These are phyloP conservation scores for Cladophialophora bantiana DNA, from an alignment of 2,329 filamentous ascomycete species.

Conservation along the genomic window DNA sequence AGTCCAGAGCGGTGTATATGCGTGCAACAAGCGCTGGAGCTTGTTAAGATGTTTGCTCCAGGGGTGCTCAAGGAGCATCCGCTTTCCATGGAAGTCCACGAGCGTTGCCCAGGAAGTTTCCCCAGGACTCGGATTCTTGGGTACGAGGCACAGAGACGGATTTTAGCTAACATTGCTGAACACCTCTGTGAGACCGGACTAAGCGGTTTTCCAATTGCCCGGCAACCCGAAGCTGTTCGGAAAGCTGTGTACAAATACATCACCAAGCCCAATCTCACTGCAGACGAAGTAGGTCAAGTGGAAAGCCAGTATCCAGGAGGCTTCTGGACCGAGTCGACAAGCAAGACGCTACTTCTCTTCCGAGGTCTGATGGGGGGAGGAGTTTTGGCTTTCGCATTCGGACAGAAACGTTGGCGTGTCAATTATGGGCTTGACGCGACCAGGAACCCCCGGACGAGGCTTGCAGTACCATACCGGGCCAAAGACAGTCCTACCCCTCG, in stretches of 20 bases:
- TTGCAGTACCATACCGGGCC: constrained; percentile 66
- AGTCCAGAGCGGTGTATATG: constrained; percentile 63
- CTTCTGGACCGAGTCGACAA: constrained; percentile 49
- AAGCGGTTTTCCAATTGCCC: constrained; percentile 53
- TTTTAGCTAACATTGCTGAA: constrained; percentile 42
- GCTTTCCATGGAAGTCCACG: background rate
- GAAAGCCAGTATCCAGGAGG: constrained; percentile 43
- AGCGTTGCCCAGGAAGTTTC: background rate
- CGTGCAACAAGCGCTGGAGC: constrained; percentile 57
- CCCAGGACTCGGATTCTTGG: background rate
- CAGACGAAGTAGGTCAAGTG: constrained; percentile 45
- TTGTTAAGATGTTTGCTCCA: constrained; percentile 14
- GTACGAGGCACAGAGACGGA: constrained; percentile 12
- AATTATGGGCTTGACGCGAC: constrained; percentile 64
- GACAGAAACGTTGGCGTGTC: constrained; percentile 68
- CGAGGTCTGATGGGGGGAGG: constrained; percentile 62
- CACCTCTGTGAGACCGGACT: constrained; percentile 56
- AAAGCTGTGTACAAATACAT: constrained; percentile 56
- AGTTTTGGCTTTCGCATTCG: constrained; percentile 61
- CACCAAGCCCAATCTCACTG: constrained; percentile 44
- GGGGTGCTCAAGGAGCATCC: constrained; percentile 40
- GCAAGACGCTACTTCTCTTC: constrained; percentile 42
- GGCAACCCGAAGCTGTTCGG: constrained; percentile 45
- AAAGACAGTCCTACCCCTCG: constrained; percentile 64
- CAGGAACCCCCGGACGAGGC: constrained; percentile 58